Base-by-base conservation (phyloP, 192 early-diverging fungal species). In the Backusella morwellensis region DNA sequence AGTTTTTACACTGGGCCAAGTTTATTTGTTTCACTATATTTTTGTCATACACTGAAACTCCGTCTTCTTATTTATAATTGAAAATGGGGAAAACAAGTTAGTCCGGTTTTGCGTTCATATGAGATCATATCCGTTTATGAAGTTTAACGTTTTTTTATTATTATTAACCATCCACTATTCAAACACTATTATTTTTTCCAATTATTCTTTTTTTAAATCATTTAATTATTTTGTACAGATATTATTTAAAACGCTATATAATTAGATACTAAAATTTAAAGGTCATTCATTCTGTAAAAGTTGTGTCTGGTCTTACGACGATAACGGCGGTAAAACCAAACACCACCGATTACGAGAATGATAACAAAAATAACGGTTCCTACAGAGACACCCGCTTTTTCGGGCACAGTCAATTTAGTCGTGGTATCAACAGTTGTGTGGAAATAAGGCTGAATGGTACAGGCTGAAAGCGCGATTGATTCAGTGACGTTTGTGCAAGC, bases 251-350 rank as follows among this genome's bases (percentile, higher is more conserved):
- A 9, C 8, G 21, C 8, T 23, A 56, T 56, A 52, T 52, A 19
- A 52, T 52, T 19, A 66, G 6, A 66, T 66, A 15, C 2, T 19
- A 68, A 68, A 68, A 35, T 34, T 36, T 68, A 68, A 34, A 68
- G 29, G 26, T 72, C 70, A 72, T 72, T 72, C 70, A 72, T 72
- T 72, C 70, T 44, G 29, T 72, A 72, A 50, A 72, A 72, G 21
- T 72, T 50, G 19, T 72, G 70, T 72, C 70, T 72, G 26, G 41
- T 36, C 21, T 72, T 72, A 29, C 70, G 70, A 50, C 44, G 70
- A 44, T 72, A 44, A 32, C 70, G 21, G 23, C 70, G 70, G 41
- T 41, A 72, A 1, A 72, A n/a, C 70, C 42, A 72, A 34, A 41
- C 26, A 72, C 70, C 70, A 72, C n/a, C 70, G 32, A 36, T 41